Evolutionary conservation across 805 yeast species (phyloP).

Genomic region (Jamesozyma spencerorum): DNA sequence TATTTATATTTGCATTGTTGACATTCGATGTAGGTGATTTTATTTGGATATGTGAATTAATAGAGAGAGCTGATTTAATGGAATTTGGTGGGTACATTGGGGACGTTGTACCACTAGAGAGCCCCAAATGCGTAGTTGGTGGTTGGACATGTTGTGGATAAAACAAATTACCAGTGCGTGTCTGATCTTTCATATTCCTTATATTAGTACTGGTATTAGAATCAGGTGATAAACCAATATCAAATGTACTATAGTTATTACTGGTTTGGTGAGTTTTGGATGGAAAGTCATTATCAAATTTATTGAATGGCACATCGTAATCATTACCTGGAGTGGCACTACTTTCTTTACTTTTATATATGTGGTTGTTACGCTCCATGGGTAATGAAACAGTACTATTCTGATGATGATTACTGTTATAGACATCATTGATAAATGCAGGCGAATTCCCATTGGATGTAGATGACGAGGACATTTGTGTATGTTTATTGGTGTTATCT

Average conservation of each 20-base stretch:
- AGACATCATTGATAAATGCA: not conserved
- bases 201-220: no score
- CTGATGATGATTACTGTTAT: not conserved
- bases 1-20: not conserved
- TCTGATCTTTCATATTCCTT: constrained; percentile 4
- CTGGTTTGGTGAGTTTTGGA: constrained; percentile 15
- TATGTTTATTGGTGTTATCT: not conserved
- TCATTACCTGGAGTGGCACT: not conserved
- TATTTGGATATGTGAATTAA: no score
- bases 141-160: not conserved
- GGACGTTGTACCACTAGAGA: not conserved
- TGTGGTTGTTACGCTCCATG: no score
- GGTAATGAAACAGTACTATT: no score
- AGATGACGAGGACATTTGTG: not conserved
- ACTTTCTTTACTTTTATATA: not conserved
- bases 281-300: constrained; percentile 13
- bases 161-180: constrained; percentile 1
- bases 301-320: not conserved
- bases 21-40: no score
- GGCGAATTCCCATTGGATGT: not conserved
- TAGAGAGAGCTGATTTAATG: no score
- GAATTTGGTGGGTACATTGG: not conserved
- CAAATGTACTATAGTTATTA: constrained; percentile 12
- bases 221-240: constrained; percentile 11
- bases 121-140: not conserved